Base-by-base conservation (phyloP, 495 filamentous ascomycete genomes). In the Aspergillus leporis region DNA sequence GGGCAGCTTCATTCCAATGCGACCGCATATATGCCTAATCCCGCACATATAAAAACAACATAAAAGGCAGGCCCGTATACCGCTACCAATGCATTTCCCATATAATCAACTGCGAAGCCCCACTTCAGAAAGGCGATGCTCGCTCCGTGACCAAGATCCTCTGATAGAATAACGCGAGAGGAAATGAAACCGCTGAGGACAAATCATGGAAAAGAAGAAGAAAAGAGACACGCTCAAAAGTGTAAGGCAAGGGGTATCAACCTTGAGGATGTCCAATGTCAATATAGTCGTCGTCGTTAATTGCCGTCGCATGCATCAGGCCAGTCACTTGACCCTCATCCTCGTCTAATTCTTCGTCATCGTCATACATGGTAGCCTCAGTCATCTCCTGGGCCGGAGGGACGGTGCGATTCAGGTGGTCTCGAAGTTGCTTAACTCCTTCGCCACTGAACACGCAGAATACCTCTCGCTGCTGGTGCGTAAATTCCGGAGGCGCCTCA, bases 401-500 rank as follows among this genome's bases (percentile, higher is more conserved):
- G 21, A 57, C 59, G 34, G 70, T 68, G 55, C 65, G 69, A 54
- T 95, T 97, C 32, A 98, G 79, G 65, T 90, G 86, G 23, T 84
- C 76, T 23, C 95, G 91, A 5, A 99, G 83, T 49, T 81, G 80
- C 32, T 78, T 78, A 28, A 99, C 95, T 21, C 92, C 93, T 36
- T 83, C 78, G 10, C 95, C 94, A 18, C 92, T 96, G 73, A 98
- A 99, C 43, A 99, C 95, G 70, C 95, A 99, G 71, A 95, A 99
- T 21, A 98, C 91, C 9, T 90, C 86, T 55, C 94, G 87, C 69
- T 99, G 94, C 66, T 97, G 92, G 7, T 93, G 87, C 32, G 92
- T 98, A 68, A 99, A 99, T 74, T 97, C 95, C 55, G 81, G 73
- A 41, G 94, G 95, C 0, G 95, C 91, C 63, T 89, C 87, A 32